Evolutionary conservation across 352 stramenopile species (phyloP).

Genomic region (Phytopythium mirpurense): DNA sequence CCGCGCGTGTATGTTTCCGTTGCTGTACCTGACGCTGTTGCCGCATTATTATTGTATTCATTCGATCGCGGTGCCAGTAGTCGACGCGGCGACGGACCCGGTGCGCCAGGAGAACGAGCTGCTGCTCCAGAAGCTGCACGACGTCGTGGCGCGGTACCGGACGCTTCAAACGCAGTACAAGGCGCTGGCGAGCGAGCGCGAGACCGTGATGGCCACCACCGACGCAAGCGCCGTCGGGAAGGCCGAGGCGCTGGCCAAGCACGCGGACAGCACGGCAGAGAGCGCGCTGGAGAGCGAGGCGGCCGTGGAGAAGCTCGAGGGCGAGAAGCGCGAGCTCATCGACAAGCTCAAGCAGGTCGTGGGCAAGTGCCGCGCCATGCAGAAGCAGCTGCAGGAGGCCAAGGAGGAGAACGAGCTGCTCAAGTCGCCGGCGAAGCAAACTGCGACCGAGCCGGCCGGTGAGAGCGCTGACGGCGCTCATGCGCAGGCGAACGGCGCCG

Average conservation of each 20-base stretch:
- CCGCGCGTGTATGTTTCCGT: constrained; percentile 4
- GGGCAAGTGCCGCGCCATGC: constrained; percentile 58
- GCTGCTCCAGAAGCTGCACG: constrained; percentile 49
- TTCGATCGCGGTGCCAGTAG: neutral
- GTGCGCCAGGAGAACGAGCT: constrained; percentile 55
- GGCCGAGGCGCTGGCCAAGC: neutral
- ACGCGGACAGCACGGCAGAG: neutral
- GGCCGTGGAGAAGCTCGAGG: constrained; percentile 44
- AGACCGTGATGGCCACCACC: constrained; percentile 3
- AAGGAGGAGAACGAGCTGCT: constrained; percentile 50
- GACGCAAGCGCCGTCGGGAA: neutral
- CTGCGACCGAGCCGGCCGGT: neutral
- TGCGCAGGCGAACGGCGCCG: constrained; percentile 3
- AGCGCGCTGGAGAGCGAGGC: constrained; percentile 9
- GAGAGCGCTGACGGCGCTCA: neutral
- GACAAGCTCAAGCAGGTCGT: constrained; percentile 73
- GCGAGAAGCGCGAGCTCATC: constrained; percentile 68
- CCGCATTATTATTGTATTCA: too few relatives aligned
- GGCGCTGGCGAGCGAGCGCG: constrained; percentile 22
- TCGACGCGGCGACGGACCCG: constrained; percentile 18
- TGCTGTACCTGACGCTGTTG: constrained; percentile 1
- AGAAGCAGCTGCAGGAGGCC: constrained; percentile 64
- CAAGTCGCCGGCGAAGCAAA: constrained; percentile 27
- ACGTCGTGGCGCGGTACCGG: constrained; percentile 46
- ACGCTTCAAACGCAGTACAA: constrained; percentile 50